Base-by-base conservation (phyloP, 495 filamentous ascomycete genomes). In the Aspergillus bridgeri region DNA sequence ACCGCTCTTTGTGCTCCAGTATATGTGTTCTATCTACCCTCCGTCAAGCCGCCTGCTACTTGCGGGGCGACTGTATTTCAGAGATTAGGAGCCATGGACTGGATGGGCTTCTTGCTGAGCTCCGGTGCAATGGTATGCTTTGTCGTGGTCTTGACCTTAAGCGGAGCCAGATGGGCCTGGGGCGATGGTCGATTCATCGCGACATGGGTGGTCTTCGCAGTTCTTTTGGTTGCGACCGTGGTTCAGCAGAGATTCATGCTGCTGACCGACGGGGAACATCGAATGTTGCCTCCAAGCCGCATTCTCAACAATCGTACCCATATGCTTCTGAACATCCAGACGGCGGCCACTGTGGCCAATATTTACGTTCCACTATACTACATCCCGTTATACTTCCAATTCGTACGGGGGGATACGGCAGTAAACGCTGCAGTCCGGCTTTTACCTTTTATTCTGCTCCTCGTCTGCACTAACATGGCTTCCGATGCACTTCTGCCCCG, bases 211-310 rank as follows among this genome's bases (percentile, higher is more conserved):
- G 61, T 77, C 22, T 75, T 74, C 18, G 81, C 71, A 20, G 68
- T 82, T 0, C 54, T 84, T 3, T 63, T 80, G 33, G 55, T 80
- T 47, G 11, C 72, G 3, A 72, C 75, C 4, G 38, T 45, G 0
- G 19, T 49, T 4, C 47, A 49, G 20, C 47, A 49, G 21, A 24
- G 17, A 11, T 22, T 24, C 11, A 24, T 5, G 20, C 21, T 49
- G 4, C 64, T 83, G 20, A 86, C 84, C 1, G 81, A 73, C 0
- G 29, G 53, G 0, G 58, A 65, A 4, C 65, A 67, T 22, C 79
- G 83, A 4, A 68, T 85, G 24, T 81, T 83, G 57, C 83, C 84
- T 0, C 61, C 79, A 0, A 68, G 83, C 23, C 75, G 81, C 33
- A 38, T 38, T 47, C 61, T 87, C 22, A 59, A 58, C 4, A 65